Conservation (phyloP, 208 protist genomes). For the Herpetomonas samuelpessoai region DNA sequence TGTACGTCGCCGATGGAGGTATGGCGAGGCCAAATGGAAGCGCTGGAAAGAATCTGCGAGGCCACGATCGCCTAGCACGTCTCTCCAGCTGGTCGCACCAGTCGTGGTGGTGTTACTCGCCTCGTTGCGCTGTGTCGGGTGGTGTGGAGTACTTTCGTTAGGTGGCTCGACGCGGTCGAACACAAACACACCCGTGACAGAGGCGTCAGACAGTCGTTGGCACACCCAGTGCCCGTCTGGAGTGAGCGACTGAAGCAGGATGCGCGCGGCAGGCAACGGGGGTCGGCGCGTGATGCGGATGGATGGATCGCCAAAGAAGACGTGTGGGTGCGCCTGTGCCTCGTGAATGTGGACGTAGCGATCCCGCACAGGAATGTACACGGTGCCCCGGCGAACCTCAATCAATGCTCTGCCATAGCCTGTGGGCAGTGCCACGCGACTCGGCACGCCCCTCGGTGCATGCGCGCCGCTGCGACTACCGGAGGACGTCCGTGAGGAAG, state of each 20-base stretch:
- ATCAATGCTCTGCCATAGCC: no score
- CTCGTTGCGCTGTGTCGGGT: no score
- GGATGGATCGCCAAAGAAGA: constrained; percentile 28
- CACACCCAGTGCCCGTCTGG: not conserved
- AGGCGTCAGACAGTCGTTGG: not conserved
- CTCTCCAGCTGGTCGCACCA: no score
- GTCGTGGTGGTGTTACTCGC: no score
- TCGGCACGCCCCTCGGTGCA: no score
- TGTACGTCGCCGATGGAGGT: no score
- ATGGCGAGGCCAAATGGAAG: no score
- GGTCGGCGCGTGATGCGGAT: constrained; percentile 1
- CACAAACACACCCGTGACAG: not conserved
- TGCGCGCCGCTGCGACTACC: no score
- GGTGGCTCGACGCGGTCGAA: not conserved
- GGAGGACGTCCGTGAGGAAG: not conserved
- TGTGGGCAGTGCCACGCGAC: no score
- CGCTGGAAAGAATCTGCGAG: no score
- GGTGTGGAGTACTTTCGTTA: no score
- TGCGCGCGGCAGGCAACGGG: not conserved
- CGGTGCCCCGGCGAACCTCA: constrained; percentile 11
- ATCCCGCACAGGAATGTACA: constrained; percentile 26
- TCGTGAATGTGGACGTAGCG: constrained; percentile 23
- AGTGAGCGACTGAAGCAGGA: not conserved
- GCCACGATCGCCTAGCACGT: no score
- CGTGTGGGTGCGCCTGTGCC: constrained; percentile 19